Base-by-base conservation (phyloP, 1,284 basidiomycete species). In the Megacollybia platyphylla region DNA sequence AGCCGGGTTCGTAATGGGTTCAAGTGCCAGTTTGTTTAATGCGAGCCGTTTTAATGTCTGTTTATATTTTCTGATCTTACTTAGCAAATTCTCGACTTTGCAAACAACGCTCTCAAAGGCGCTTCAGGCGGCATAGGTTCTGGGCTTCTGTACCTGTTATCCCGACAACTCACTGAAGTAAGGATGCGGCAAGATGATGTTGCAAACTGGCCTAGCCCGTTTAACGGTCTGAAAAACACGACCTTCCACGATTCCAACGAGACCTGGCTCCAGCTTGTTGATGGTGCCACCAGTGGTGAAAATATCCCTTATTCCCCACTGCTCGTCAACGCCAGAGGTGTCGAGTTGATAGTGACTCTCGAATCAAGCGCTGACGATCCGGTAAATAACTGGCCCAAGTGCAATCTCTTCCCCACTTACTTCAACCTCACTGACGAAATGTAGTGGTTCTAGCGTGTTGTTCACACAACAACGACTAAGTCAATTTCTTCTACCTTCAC, bases 311-410 rank as follows among this genome's bases (percentile, higher is more conserved):
- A 81, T 17, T 73, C 70, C 7, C 71, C 78, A 3, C 55, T 83
- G 6, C 67, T 87, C 44, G 75, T 83, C 36, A 77, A 71, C 37
- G 70, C 71, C 1, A 67, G 85, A 36, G 62, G 53, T 0, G 43
- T 87, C 24, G 85, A 88, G 54, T 65, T 80, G 4, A 67, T 88
- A 42, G 65, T 88, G n/a, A 79, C 75, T 1, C 55, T 83, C 6
- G 86, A 88, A 52, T 67, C 66, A 3, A 77, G 74, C 44, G 65
- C 74, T 7, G 81, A 87, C 46, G 73, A 79, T 49, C 44, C 57
- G 0, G 49, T 53, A 8, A 63, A 72, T 45, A 54, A 49, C 37
- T 87, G 77, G 76, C 80, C 84, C 41, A 86, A 86, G 77, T 81
- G 47, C 15, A 37, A 44, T 11, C 6, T 10, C 30, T 20, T 26